Percentiles rank a stretch among this genome's conserved stretches.
These are phyloP conservation scores for Plasmodium falciparum DNA, from an alignment of 169 alveolate species.

Conservation along the genomic window DNA sequence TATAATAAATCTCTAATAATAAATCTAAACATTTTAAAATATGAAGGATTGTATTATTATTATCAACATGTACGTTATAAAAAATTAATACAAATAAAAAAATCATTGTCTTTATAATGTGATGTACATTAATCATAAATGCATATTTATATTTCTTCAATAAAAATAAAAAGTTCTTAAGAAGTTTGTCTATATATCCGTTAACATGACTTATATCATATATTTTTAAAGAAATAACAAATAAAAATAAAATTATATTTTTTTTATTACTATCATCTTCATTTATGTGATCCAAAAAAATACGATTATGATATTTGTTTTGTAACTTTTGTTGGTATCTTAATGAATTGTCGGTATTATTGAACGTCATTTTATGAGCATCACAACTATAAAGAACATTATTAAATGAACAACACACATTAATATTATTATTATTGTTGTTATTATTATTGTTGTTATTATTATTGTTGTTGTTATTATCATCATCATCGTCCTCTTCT, in stretches of 20 bases:
- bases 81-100: slow-evolving; percentile 45
- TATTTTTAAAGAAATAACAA: slow-evolving; percentile 52
- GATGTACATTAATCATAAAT: slow-evolving; percentile 25
- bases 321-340: too few relatives aligned
- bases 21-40: slow-evolving; percentile 66
- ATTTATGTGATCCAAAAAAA: too few relatives aligned
- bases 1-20: slow-evolving; percentile 48
- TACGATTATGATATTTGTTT: too few relatives aligned
- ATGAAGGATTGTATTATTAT: slow-evolving; percentile 38
- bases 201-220: slow-evolving; percentile 72
- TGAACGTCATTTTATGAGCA: neutral
- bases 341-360: too few relatives aligned
- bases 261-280: neutral
- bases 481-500: neutral
- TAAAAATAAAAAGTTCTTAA: slow-evolving; percentile 17
- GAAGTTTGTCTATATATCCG: slow-evolving; percentile 41
- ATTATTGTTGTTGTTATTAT: neutral
- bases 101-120: slow-evolving; percentile 57
- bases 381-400: neutral
- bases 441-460: slow-evolving; percentile 1
- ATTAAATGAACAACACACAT: neutral
- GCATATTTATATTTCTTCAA: slow-evolving; percentile 19
- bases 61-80: slow-evolving; percentile 56
- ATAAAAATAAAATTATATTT: slow-evolving; percentile 34
- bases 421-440: neutral